These are phyloP conservation scores for Neurospora tetraspora DNA, from an alignment of 495 filamentous ascomycete species.

Conservation along the genomic window DNA sequence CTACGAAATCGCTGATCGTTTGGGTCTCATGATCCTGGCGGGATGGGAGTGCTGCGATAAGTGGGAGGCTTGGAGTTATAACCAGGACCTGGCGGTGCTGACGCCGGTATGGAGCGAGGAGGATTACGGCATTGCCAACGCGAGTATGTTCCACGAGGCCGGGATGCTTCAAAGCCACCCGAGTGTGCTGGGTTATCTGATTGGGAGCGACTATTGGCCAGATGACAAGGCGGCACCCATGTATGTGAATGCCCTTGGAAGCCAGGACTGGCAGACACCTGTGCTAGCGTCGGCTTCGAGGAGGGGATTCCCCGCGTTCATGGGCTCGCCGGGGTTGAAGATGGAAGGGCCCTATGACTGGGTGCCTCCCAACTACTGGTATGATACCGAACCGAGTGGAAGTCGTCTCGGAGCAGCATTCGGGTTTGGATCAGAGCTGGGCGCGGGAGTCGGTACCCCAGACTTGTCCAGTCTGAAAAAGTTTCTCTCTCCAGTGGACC, in stretches of 20 bases:
- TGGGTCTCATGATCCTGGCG: slow-evolving; percentile 52
- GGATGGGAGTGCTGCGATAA: slow-evolving; percentile 65
- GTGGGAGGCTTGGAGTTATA: slow-evolving; percentile 58
- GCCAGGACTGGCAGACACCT: slow-evolving; percentile 46
- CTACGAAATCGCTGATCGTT: slow-evolving; percentile 45
- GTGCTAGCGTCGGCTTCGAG: slow-evolving; percentile 49
- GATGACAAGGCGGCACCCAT: slow-evolving; percentile 42
- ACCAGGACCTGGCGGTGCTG: slow-evolving; percentile 37
- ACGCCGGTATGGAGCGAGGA: slow-evolving; percentile 34
- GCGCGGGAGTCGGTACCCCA: slow-evolving; percentile 53
- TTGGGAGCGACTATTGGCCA: slow-evolving; percentile 56
- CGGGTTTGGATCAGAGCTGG: slow-evolving; percentile 53
- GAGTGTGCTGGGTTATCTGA: slow-evolving; percentile 44
- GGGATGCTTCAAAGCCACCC: slow-evolving; percentile 50
- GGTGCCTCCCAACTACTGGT: slow-evolving; percentile 58
- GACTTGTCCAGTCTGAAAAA: slow-evolving; percentile 41
- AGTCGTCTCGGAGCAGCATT: slow-evolving; percentile 44
- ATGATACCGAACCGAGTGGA: slow-evolving; percentile 28
- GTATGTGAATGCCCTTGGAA: slow-evolving; percentile 39
- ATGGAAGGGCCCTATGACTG: slow-evolving; percentile 63
- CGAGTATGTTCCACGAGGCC: slow-evolving; percentile 50
- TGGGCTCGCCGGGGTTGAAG: slow-evolving; percentile 51
- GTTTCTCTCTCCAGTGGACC: slow-evolving; percentile 42
- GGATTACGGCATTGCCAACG: slow-evolving; percentile 46
- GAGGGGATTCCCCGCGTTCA: slow-evolving; percentile 39